Percentiles rank a stretch among this genome's conserved stretches.
phyloP scores from a whole-genome alignment of 495 filamentous ascomycete species.

The Aspergillus asperescens region DNA sequence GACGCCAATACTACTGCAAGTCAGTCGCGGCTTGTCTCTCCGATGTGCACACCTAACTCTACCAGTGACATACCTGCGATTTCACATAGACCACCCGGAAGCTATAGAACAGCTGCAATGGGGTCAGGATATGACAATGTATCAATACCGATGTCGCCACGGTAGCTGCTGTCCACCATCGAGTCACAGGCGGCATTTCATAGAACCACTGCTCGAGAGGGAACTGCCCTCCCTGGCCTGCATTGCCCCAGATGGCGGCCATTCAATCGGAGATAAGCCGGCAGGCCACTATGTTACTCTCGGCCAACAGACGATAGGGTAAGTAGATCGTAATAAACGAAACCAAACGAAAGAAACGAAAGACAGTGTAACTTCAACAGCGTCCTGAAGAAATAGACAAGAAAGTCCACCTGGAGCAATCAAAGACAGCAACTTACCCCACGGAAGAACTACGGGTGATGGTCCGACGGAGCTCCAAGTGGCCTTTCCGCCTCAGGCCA shows the following conservation, averaged over 20 bases:
- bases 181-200: slow-evolving; percentile 92
- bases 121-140: slow-evolving; percentile 84
- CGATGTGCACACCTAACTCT: too few relatives aligned
- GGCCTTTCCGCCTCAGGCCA: slow-evolving; percentile 19
- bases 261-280: slow-evolving; percentile 24
- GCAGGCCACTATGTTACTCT: not conserved
- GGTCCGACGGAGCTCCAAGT: slow-evolving; percentile 13
- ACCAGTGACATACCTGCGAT: slow-evolving; percentile 61
- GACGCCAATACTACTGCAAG: slow-evolving; percentile 95
- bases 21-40: too few relatives aligned
- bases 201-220: slow-evolving; percentile 96
- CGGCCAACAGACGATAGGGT: not conserved
- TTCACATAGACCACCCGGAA: slow-evolving; percentile 86
- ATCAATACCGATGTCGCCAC: slow-evolving; percentile 84
- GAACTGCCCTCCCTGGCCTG: slow-evolving; percentile 59
- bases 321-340: too few relatives aligned
- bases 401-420: not conserved
- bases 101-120: slow-evolving; percentile 96
- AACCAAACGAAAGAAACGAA: not conserved
- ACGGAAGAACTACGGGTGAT: not conserved
- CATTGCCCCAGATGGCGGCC: slow-evolving; percentile 46
- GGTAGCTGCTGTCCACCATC: slow-evolving; percentile 94
- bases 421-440: not conserved
- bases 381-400: not conserved
- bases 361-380: not conserved